Percentiles rank a stretch among this genome's conserved stretches.
phyloP scores from a whole-genome alignment of 805 yeast genomes.

The Alloascoidea africana region DNA sequence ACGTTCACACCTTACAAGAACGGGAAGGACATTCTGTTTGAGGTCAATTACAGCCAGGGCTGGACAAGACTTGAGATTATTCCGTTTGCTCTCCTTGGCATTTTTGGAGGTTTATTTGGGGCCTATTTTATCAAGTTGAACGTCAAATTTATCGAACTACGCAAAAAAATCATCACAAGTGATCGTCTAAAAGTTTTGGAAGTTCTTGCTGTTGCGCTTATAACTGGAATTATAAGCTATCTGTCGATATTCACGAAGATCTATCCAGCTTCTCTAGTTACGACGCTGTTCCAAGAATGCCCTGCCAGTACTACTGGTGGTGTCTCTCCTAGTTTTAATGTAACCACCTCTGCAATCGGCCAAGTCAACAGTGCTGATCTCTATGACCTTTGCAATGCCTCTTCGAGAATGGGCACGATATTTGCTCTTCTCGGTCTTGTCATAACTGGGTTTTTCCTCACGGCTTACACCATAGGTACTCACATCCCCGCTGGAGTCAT shows the following conservation, averaged over 20 bases:
- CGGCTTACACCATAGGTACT: conserved; percentile 57
- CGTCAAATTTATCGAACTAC: conserved; percentile 22
- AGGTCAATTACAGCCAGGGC: conserved; percentile 50
- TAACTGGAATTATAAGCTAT: conserved; percentile 40
- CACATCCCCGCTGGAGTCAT: conserved; percentile 90
- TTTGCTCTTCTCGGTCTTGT: conserved; percentile 16
- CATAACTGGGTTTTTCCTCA: conserved; percentile 38
- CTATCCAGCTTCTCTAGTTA: conserved; percentile 40
- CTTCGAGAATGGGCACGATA: conserved; percentile 2
- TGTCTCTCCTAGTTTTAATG: conserved; percentile 16
- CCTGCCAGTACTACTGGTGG: conserved; percentile 14
- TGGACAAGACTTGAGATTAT: conserved; percentile 61
- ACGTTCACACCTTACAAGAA: conserved; percentile 33
- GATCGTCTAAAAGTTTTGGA: conserved; percentile 28
- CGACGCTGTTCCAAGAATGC: conserved; percentile 62
- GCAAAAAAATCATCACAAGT: conserved; percentile 13
- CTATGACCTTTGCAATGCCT: too few relatives aligned
- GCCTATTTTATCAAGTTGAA: conserved; percentile 33
- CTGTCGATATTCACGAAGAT: conserved; percentile 37
- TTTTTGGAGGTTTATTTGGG: conserved; percentile 57
- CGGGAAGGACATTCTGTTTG: conserved; percentile 40
- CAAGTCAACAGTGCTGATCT: too few relatives aligned
- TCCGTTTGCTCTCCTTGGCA: conserved; percentile 61
- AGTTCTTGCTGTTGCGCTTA: conserved; percentile 27
- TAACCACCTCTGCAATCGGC: too few relatives aligned